phyloP scores from a whole-genome alignment of 371 early-diverging fungal genomes.

The Circinella umbellata region DNA sequence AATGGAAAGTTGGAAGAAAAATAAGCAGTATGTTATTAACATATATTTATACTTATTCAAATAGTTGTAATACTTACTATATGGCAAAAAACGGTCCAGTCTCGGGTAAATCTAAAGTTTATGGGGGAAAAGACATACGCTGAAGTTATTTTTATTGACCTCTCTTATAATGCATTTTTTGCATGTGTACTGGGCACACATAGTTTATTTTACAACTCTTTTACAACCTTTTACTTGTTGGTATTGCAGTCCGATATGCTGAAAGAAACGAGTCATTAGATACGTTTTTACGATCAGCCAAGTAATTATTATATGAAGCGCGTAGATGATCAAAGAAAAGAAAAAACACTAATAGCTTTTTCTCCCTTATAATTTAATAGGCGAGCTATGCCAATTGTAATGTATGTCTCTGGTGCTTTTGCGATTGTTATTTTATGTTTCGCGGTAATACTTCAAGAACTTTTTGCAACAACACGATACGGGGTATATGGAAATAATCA shows the following conservation, averaged over 20 bases:
- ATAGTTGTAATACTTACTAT: no score
- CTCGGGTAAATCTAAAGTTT: no score
- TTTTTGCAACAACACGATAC: constrained; percentile 52
- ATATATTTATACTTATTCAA: no score
- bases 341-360: no score
- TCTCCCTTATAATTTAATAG: constrained; percentile 19
- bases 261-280: constrained; percentile 55
- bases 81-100: no score
- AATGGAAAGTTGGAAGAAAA: background rate
- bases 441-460: constrained; percentile 54
- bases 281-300: constrained; percentile 48
- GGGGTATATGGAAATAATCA: constrained; percentile 53
- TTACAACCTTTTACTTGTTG: constrained; percentile 39
- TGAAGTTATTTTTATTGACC: no score
- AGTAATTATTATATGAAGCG: constrained; percentile 30
- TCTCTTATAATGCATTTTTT: no score
- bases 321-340: background rate
- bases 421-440: constrained; percentile 50
- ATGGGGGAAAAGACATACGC: no score
- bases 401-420: constrained; percentile 53
- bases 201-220: constrained; percentile 9
- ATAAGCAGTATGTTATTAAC: no score
- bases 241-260: constrained; percentile 54
- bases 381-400: constrained; percentile 48
- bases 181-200: background rate